phyloP scores from a whole-genome alignment of 345 rosid genomes.

The Syzygium jambos region DNA sequence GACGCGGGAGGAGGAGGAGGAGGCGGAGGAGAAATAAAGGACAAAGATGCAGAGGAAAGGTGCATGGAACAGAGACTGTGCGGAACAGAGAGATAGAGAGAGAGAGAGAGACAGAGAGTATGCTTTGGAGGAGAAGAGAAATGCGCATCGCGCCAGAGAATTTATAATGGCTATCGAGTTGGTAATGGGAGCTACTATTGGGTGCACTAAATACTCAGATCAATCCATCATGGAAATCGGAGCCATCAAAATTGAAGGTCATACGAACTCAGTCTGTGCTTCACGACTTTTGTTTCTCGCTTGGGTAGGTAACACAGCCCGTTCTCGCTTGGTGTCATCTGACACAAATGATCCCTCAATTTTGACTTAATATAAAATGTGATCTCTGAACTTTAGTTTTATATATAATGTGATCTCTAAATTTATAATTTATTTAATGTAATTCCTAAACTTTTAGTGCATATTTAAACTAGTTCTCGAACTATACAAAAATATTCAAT shows the following conservation, averaged over 20 bases:
- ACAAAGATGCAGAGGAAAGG: neutral
- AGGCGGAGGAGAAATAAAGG: neutral
- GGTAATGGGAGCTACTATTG: neutral
- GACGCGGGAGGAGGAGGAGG: neutral
- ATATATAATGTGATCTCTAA: no score
- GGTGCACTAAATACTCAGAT: neutral
- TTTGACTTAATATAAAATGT: no score
- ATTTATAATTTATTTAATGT: no score
- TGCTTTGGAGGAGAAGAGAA: neutral
- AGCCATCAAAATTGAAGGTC: neutral
- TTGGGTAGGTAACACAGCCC: neutral
- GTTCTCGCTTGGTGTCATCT: neutral
- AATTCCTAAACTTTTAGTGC: no score
- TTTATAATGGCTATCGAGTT: neutral
- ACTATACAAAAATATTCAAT: no score
- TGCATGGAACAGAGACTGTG: neutral
- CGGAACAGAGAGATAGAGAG: neutral
- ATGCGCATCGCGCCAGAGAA: neutral
- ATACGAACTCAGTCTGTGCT: neutral
- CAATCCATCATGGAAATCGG: neutral
- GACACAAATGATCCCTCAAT: no score
- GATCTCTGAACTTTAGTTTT: accelerated
- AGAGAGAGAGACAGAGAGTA: neutral
- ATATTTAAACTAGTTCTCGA: no score
- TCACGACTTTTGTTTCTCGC: neutral